Conservation (phyloP, 2,329 filamentous ascomycete species). For the Rhynchosporium agropyri region DNA sequence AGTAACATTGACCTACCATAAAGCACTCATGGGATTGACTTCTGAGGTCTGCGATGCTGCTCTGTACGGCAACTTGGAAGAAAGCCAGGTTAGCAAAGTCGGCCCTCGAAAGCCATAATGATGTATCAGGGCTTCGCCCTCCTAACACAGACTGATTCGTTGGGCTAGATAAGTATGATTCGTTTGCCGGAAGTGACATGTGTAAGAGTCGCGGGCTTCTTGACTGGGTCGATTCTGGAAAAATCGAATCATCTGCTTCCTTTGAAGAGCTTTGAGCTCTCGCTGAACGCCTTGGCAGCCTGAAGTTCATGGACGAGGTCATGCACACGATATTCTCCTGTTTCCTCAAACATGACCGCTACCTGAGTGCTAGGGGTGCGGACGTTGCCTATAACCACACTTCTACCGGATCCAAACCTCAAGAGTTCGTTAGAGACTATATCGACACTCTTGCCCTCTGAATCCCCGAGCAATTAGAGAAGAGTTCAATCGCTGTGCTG, state of each 20-base stretch:
- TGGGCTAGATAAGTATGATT: neutral
- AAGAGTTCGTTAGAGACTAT: neutral
- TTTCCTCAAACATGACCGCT: neutral
- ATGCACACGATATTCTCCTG: neutral
- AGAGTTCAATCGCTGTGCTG: neutral
- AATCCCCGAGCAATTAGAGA: neutral
- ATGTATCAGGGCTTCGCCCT: too few species aligned
- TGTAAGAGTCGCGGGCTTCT: neutral
- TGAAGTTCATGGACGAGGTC: slow-evolving; percentile 4
- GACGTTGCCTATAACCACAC: neutral
- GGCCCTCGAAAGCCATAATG: too few species aligned
- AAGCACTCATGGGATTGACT: slow-evolving; percentile 10
- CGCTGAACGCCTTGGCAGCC: slow-evolving; percentile 1
- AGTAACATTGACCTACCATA: slow-evolving; percentile 5
- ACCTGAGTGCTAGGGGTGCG: neutral
- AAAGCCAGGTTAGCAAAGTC: neutral
- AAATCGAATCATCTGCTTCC: neutral
- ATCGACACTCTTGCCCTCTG: neutral
- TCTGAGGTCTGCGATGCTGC: slow-evolving; percentile 15
- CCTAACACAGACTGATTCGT: too few species aligned
- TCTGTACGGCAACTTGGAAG: neutral
- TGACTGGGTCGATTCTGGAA: slow-evolving; percentile 12
- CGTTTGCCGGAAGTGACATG: neutral
- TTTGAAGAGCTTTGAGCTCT: slow-evolving; percentile 6
- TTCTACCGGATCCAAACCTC: neutral